These are phyloP conservation scores for Euphorbia pulcherrima DNA, from an alignment of 345 rosid genomes.

Conservation along the genomic window DNA sequence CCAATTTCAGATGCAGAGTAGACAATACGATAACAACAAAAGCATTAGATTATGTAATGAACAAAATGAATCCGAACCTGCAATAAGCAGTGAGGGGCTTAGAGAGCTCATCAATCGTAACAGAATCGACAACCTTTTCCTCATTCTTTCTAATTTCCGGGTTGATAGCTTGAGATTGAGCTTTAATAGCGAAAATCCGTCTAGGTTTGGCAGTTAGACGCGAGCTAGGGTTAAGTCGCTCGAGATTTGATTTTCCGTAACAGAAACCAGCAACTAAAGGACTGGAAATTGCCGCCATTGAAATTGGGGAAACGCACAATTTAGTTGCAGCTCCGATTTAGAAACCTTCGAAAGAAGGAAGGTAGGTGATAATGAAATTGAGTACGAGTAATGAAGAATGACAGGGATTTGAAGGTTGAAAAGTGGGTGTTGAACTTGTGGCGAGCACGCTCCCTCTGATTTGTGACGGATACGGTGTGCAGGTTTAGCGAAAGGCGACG, in stretches of 20 bases:
- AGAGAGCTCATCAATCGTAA: constrained; percentile 65
- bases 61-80: constrained; percentile 40
- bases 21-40: neutral
- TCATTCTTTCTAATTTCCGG: constrained; percentile 77
- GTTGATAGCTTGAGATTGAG: constrained; percentile 63
- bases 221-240: constrained; percentile 11
- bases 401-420: neutral
- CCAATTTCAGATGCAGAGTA: neutral
- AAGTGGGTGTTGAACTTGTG: constrained; percentile 37
- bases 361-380: neutral
- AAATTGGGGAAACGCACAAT: neutral
- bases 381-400: neutral
- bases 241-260: constrained; percentile 25
- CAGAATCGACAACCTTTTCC: constrained; percentile 80
- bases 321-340: neutral
- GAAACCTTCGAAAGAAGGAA: neutral
- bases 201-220: constrained; percentile 24
- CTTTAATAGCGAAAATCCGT: constrained; percentile 52
- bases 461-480: neutral
- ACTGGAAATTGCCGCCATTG: constrained; percentile 37
- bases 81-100: constrained; percentile 81
- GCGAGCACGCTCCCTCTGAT: constrained; percentile 42
- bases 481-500: no score
- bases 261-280: constrained; percentile 23
- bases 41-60: neutral